Evolutionary conservation across 495 filamentous ascomycete genomes (phyloP).

Genomic region (Cladorrhinum samala): DNA sequence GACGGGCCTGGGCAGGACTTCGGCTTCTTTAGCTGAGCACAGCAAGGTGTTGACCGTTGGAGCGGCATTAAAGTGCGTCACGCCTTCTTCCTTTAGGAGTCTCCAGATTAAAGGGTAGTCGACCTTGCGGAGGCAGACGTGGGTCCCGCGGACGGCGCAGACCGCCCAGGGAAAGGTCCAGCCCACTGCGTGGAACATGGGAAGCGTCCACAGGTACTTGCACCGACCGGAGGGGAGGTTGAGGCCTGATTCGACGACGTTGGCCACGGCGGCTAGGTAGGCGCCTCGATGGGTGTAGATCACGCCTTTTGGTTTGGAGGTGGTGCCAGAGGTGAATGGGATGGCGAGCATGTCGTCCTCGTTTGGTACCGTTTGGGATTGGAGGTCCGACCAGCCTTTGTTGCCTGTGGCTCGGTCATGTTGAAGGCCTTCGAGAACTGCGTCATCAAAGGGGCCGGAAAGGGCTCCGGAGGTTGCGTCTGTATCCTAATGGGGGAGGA

Average conservation of each 20-base stretch:
- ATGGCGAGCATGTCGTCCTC: conserved; percentile 79
- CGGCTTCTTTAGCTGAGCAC: conserved; percentile 68
- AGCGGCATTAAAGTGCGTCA: conserved; percentile 94
- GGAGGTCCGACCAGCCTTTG: conserved; percentile 72
- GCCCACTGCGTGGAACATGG: conserved; percentile 95
- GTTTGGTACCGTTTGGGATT: conserved; percentile 52
- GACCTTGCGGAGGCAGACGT: conserved; percentile 91
- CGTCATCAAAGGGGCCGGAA: conserved; percentile 75
- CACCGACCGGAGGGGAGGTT: conserved; percentile 62
- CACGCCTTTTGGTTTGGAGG: conserved; percentile 86
- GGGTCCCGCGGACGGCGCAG: conserved; percentile 84
- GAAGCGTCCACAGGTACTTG: conserved; percentile 86
- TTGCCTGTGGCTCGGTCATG: conserved; percentile 56
- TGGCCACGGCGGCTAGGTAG: conserved; percentile 79
- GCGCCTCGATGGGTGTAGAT: conserved; percentile 83
- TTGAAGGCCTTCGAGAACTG: conserved; percentile 70
- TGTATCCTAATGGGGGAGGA: too few relatives aligned
- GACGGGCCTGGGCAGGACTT: conserved; percentile 60
- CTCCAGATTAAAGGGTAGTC: conserved; percentile 91
- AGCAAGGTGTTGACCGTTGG: conserved; percentile 95
- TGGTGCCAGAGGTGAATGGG: conserved; percentile 87
- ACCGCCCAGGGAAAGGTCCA: conserved; percentile 89
- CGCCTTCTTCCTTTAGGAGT: conserved; percentile 70
- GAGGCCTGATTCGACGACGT: conserved; percentile 81
- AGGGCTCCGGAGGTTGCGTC: conserved; percentile 69